Base-by-base conservation (phyloP, 2,329 filamentous ascomycete genomes). In the Leptographium wingfieldii region DNA sequence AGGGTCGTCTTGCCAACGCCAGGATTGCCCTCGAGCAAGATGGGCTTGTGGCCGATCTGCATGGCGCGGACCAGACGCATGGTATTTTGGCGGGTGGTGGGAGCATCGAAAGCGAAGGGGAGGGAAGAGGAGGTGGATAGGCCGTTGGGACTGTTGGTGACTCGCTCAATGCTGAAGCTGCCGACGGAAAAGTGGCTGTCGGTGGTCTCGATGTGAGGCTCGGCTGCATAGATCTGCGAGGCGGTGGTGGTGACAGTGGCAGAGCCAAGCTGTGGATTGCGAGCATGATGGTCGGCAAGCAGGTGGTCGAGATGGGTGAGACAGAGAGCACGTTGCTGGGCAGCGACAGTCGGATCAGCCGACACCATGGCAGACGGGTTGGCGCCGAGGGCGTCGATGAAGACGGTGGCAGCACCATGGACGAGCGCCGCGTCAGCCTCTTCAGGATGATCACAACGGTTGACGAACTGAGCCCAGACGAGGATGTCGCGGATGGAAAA, bases 1-100 rank as follows among this genome's bases (percentile, higher is more conserved):
- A 99, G 79, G 1, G 92, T 95, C 0, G 94, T 99, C 76, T 99
- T 99, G 60, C 94, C 94, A 27, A 99, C 94, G 69, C 94, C 94
- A n/a, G 94, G 94, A 66, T 89, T 96, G 43, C 95, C 94, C 74
- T 99, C 94, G 3, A 99, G 81, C 7, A 99, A 79, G 59, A 99
- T 92, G 3, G 94, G 92, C 69, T 96, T 96, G 60, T 55, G 49
- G 58, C 84, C 80, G 59, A 96, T 83, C 68, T 95, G 91, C 62
- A 99, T 76, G 16, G 92, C 95, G 63, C 94, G 85, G 59, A 95
- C 82, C 38, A 99, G 87, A 69, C 94, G 83, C 84, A 97, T 92
- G 0, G 88, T 87, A 69, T 99, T 99, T 56, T 86, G 79, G 62
- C 87, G 85, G 1, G 94, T 97, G 0, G 94, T 99, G 0, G 90